Conservation (phyloP, 2,329 filamentous ascomycete species). For the Alternaria dauci region DNA sequence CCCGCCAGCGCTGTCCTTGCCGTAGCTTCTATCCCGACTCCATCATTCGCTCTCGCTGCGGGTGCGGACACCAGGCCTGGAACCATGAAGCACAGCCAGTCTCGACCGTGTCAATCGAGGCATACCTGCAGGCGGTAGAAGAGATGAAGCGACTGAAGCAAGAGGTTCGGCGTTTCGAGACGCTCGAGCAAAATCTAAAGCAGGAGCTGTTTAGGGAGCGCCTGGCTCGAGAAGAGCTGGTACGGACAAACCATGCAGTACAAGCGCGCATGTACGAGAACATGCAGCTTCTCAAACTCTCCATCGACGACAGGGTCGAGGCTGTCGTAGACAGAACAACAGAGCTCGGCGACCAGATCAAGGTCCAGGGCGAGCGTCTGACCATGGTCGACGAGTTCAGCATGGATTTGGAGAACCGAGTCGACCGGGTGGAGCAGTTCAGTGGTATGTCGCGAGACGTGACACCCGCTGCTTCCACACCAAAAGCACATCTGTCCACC, state of each 20-base stretch:
- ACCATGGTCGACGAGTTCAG: slow-evolving; percentile 51
- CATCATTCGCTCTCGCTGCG: slow-evolving; percentile 52
- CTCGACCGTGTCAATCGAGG: slow-evolving; percentile 47
- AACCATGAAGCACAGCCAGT: slow-evolving; percentile 52
- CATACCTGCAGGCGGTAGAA: slow-evolving; percentile 48
- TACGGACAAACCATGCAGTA: slow-evolving; percentile 43
- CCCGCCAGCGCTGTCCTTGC: slow-evolving; percentile 54
- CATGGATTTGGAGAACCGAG: slow-evolving; percentile 51
- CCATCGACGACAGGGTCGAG: slow-evolving; percentile 53
- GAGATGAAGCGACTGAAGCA: slow-evolving; percentile 48
- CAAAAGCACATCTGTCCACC: slow-evolving; percentile 32
- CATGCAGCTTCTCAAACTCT: slow-evolving; percentile 49
- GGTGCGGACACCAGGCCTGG: slow-evolving; percentile 59
- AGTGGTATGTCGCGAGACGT: slow-evolving; percentile 37
- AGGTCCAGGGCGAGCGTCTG: slow-evolving; percentile 46
- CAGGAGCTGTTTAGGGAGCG: slow-evolving; percentile 49
- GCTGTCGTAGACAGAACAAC: slow-evolving; percentile 53
- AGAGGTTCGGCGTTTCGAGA: slow-evolving; percentile 44
- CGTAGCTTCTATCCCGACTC: slow-evolving; percentile 54
- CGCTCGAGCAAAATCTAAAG: slow-evolving; percentile 49
- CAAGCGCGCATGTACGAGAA: slow-evolving; percentile 51
- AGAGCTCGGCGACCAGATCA: slow-evolving; percentile 50
- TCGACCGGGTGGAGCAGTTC: slow-evolving; percentile 46
- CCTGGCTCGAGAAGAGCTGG: slow-evolving; percentile 45
- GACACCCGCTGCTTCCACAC: slow-evolving; percentile 43